Evolutionary conservation across 768 basidiomycete genomes (phyloP).

Genomic region (Pulveroboletus sp.): DNA sequence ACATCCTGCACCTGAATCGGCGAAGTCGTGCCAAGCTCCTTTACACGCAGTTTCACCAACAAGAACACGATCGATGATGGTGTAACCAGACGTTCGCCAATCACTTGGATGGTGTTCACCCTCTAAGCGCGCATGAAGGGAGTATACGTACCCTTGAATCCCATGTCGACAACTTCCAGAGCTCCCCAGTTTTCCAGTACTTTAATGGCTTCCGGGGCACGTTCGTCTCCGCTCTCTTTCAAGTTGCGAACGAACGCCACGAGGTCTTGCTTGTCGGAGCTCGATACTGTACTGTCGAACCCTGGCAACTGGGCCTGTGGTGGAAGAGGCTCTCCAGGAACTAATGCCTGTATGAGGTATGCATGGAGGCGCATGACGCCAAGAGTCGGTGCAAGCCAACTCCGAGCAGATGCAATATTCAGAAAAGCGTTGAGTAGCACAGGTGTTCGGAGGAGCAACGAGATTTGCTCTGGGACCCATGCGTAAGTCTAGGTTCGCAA

Average conservation of each 20-base stretch:
- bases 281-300: conserved; percentile 42
- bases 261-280: conserved; percentile 20
- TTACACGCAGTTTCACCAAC: conserved; percentile 74
- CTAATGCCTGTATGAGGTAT: conserved; percentile 77
- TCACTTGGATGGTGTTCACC: conserved; percentile 47
- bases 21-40: conserved; percentile 43
- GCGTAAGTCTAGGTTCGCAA: background rate
- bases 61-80: conserved; percentile 88
- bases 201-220: conserved; percentile 37
- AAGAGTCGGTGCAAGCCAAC: conserved; percentile 81
- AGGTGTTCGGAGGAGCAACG: conserved; percentile 68
- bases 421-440: conserved; percentile 73
- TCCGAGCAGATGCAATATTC: conserved; percentile 77
- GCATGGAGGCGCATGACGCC: conserved; percentile 79
- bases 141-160: conserved; percentile 69
- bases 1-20: conserved; percentile 36
- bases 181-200: conserved; percentile 67
- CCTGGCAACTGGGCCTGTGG: conserved; percentile 76
- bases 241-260: conserved; percentile 13
- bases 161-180: conserved; percentile 73
- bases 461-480: conserved; percentile 57
- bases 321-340: conserved; percentile 44
- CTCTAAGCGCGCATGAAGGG: background rate
- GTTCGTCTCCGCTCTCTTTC: conserved; percentile 16
- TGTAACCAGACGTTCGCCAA: conserved; percentile 83